Percentiles rank a stretch among this genome's conserved stretches.
Evolutionary conservation across 2,329 filamentous ascomycete species (phyloP).

Genomic region (Tympanopsis confertula): DNA sequence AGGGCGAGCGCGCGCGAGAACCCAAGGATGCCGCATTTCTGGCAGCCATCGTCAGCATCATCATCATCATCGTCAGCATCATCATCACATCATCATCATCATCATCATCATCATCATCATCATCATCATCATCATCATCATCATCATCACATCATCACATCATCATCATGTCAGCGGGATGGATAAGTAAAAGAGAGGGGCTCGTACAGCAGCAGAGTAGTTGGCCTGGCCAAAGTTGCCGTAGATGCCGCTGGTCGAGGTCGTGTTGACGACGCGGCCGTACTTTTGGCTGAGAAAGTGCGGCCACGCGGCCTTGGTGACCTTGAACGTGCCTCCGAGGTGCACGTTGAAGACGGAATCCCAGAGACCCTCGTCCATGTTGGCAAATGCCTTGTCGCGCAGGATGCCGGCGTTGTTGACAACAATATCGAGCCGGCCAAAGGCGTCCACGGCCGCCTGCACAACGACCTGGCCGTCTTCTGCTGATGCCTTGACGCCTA

Average conservation of each 20-base stretch:
- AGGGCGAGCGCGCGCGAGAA: slow-evolving; percentile 87
- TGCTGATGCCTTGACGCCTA: slow-evolving; percentile 84
- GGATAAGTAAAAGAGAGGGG: not conserved
- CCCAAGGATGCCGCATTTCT: slow-evolving; percentile 87
- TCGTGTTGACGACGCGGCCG: slow-evolving; percentile 91
- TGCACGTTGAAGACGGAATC: slow-evolving; percentile 86
- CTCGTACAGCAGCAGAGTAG: slow-evolving; percentile 74
- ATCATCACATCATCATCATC: slow-evolving; percentile 15
- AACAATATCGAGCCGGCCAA: slow-evolving; percentile 84
- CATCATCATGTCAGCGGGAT: not conserved
- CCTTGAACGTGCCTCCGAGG: slow-evolving; percentile 87
- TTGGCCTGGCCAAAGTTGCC: slow-evolving; percentile 99
- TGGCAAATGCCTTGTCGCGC: slow-evolving; percentile 91
- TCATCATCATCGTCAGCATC: too few relatives aligned
- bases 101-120: slow-evolving; percentile 8
- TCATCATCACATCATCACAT: slow-evolving; percentile 15
- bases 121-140: slow-evolving; percentile 7
- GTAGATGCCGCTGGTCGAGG: slow-evolving; percentile 93
- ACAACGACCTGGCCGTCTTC: slow-evolving; percentile 86
- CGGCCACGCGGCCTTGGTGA: slow-evolving; percentile 94
- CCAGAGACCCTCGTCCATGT: slow-evolving; percentile 95
- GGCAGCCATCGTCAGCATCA: slow-evolving; percentile 8
- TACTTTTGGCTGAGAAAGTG: slow-evolving; percentile 98
- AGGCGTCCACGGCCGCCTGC: slow-evolving; percentile 85
- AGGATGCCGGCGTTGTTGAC: slow-evolving; percentile 98